Conservation (phyloP, 2,329 filamentous ascomycete genomes). For the Pseudogymnoascus verrucosus region DNA sequence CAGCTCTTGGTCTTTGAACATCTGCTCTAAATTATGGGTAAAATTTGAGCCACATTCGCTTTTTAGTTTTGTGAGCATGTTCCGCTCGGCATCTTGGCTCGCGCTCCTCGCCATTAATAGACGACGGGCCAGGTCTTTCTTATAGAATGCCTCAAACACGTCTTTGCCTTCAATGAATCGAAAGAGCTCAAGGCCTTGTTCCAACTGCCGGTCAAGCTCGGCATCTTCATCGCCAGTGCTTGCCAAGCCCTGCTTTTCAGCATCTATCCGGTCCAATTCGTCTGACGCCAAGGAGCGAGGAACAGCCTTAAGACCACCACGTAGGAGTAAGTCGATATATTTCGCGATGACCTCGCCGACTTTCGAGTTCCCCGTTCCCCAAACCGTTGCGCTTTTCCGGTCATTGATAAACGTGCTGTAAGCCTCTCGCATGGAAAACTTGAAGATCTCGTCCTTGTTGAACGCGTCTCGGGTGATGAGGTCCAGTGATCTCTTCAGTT, state of each 20-base stretch:
- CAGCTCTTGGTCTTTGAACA: slow-evolving; percentile 98
- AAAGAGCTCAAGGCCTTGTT: slow-evolving; percentile 90
- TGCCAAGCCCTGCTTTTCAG: slow-evolving; percentile 54
- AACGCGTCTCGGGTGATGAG: slow-evolving; percentile 71
- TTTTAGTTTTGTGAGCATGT: slow-evolving; percentile 66
- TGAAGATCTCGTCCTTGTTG: slow-evolving; percentile 64
- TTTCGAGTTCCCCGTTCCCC: slow-evolving; percentile 80
- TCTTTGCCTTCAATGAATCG: slow-evolving; percentile 96
- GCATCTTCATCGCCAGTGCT: slow-evolving; percentile 79
- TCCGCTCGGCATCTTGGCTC: slow-evolving; percentile 56
- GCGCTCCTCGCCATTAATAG: slow-evolving; percentile 88
- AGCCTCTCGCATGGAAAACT: slow-evolving; percentile 71
- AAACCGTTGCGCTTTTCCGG: slow-evolving; percentile 60
- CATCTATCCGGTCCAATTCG: slow-evolving; percentile 46
- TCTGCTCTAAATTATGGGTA: slow-evolving; percentile 94
- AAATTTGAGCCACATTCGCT: slow-evolving; percentile 90
- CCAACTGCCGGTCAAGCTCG: slow-evolving; percentile 83
- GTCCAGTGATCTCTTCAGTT: slow-evolving; percentile 73
- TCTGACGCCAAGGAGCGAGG: slow-evolving; percentile 61
- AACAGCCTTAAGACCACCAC: slow-evolving; percentile 78
- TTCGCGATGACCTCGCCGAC: slow-evolving; percentile 98
- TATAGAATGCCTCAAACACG: slow-evolving; percentile 98
- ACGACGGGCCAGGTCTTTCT: slow-evolving; percentile 86
- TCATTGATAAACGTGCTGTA: slow-evolving; percentile 93
- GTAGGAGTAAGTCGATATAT: slow-evolving; percentile 82